Conservation (phyloP, 352 stramenopile species). For the Saprolegnia parasitica region DNA sequence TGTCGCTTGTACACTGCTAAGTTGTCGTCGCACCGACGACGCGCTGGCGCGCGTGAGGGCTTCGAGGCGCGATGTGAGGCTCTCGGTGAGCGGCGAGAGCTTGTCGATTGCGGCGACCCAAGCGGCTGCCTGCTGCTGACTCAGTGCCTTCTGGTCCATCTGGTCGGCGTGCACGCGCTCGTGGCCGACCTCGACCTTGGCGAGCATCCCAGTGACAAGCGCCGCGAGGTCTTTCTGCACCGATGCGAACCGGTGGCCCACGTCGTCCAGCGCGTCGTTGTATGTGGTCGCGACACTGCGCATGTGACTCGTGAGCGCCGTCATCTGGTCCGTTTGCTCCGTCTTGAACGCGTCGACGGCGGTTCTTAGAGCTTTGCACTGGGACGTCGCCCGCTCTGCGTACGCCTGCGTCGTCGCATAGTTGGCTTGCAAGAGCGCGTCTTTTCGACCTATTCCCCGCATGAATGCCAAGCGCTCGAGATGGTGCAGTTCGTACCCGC, state of each 20-base stretch:
- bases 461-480: too few relatives aligned
- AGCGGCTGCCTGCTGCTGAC: neutral
- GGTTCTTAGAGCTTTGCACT: neutral
- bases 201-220: neutral
- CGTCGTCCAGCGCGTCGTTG: neutral
- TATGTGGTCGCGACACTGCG: neutral
- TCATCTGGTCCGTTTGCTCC: neutral
- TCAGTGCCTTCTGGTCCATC: neutral
- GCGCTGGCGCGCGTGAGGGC: neutral
- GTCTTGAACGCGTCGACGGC: constrained; percentile 3
- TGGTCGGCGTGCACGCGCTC: neutral
- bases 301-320: neutral
- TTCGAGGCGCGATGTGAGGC: neutral
- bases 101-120: neutral
- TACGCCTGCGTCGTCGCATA: constrained; percentile 12
- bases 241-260: neutral
- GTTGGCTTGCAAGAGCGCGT: constrained; percentile 28
- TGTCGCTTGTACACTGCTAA: neutral
- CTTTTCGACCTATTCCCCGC: constrained; percentile 32
- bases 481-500: too few relatives aligned
- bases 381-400: neutral
- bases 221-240: constrained; percentile 2
- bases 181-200: neutral
- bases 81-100: neutral
- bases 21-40: neutral